Evolutionary conservation across 768 basidiomycete species (phyloP).

Genomic region (Suillus alpinus): DNA sequence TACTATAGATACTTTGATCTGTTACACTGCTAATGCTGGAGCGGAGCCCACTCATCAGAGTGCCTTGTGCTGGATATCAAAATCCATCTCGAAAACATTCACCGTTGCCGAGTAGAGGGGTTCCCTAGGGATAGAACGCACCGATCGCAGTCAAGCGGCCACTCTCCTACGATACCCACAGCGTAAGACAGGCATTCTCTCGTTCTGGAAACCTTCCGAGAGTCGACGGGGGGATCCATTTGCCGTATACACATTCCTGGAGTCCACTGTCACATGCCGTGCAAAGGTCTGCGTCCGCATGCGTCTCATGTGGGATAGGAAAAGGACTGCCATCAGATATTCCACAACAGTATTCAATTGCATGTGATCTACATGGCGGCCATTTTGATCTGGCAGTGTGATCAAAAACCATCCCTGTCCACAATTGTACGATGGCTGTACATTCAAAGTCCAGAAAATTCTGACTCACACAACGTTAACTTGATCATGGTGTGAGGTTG

Average conservation of each 20-base stretch:
- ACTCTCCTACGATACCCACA: too few relatives aligned
- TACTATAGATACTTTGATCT: not conserved
- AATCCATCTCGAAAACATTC: not conserved
- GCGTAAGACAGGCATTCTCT: constrained; percentile 59
- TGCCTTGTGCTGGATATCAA: not conserved
- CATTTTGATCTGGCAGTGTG: not conserved
- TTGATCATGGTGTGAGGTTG: not conserved
- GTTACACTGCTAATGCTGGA: not conserved
- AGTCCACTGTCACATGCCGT: not conserved
- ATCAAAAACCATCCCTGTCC: not conserved
- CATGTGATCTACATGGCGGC: not conserved
- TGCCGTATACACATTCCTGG: not conserved
- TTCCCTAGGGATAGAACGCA: not conserved
- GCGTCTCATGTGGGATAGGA: not conserved
- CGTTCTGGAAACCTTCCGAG: constrained; percentile 82
- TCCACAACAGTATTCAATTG: not conserved
- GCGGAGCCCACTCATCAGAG: not conserved
- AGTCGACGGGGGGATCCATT: constrained; percentile 50
- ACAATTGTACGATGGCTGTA: not conserved
- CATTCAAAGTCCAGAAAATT: not conserved
- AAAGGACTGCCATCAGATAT: not conserved
- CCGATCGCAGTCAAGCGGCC: not conserved
- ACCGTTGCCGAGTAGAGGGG: not conserved
- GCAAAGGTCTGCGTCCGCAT: not conserved
- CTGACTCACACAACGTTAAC: not conserved